A percentile compares a stretch with the other conserved stretches of the same genome.
phyloP scores from a whole-genome alignment of 495 filamentous ascomycete species.

The Aspergillus panamensis region DNA sequence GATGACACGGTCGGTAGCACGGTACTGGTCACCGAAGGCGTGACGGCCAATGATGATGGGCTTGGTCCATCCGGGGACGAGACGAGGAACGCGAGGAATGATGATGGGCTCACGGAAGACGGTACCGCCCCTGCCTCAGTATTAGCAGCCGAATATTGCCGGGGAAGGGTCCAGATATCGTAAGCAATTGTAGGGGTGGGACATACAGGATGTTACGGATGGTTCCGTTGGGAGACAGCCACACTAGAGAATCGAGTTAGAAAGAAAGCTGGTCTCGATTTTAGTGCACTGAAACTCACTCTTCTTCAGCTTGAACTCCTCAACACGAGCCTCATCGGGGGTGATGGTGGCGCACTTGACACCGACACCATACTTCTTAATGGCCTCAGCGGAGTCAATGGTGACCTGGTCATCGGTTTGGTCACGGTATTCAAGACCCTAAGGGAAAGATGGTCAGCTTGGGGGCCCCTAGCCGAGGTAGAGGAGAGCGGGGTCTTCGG shows the following conservation, averaged over 20 bases:
- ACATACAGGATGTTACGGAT: constrained; percentile 83
- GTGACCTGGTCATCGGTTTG: constrained; percentile 96
- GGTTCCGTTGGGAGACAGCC: constrained; percentile 96
- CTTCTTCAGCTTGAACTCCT: constrained; percentile 98
- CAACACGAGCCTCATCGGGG: constrained; percentile 89
- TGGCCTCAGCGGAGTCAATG: constrained; percentile 88
- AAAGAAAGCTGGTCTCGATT: not conserved
- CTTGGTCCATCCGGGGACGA: constrained; percentile 96
- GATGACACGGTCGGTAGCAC: constrained; percentile 83
- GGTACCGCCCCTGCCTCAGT: constrained; percentile 68
- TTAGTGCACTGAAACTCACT: constrained; percentile 50
- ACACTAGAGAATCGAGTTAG: constrained; percentile 60
- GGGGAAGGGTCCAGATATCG: not conserved
- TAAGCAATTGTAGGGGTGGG: not conserved
- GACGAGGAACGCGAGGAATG: constrained; percentile 83
- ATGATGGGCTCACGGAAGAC: constrained; percentile 98
- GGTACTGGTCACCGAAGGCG: constrained; percentile 98
- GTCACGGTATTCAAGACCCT: constrained; percentile 90
- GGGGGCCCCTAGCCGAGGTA: not conserved
- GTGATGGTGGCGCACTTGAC: constrained; percentile 99
- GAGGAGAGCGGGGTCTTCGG: not conserved
- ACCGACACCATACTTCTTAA: constrained; percentile 97
- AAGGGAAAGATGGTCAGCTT: constrained; percentile 12
- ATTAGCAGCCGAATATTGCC: constrained; percentile 13
- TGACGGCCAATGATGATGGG: constrained; percentile 98